Evolutionary conservation across 2,329 filamentous ascomycete species (phyloP), one percentile per base, ranked within the genome.

Genomic region (Fusarium sp.): DNA sequence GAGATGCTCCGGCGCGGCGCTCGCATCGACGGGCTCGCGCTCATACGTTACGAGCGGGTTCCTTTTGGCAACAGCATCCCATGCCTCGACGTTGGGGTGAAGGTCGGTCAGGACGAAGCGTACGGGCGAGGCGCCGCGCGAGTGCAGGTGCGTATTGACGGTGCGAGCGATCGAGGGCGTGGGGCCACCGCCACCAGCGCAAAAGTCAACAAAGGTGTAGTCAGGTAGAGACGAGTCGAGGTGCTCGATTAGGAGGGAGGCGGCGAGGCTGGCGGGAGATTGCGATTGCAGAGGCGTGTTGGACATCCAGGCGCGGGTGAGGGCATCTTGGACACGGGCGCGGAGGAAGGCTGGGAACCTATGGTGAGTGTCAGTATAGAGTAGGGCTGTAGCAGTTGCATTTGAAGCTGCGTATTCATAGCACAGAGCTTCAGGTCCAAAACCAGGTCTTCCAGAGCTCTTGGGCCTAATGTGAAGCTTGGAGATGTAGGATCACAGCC

Each of bases 141-240:
- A 74, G 45, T 70, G 75, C 37, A 86, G 79, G 72, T 82, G 80
- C 56, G 78, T 70, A 80, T 93, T 93, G 71, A 94, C 79, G 47
- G 87, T 83, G 12, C 83, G 84, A 80, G 93, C 91, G 60, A 94
- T 90, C 43, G 84, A 85, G 0, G 91, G 91, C 2, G 91, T 94
- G 1, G 92, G 92, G 0, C 93, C 93, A 45, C 93, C 93, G 15
- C 88, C 91, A 61, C 93, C 93, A 3, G 93, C 91, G 80, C 93
- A 94, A 81, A 95, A 94, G 83, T 95, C 93, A 70, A 95, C 87
- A 75, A 93, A 91, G 20, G 88, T 90, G 81, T 92, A 91, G 2
- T 84, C 81, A 20, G 85, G 82, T 1, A 90, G 83, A 30, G 84
- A 78, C 6, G 78, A 69, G 38, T 86, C 85, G 15, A 92, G 86